phyloP scores from a whole-genome alignment of 1,284 basidiomycete genomes.

The Entoloma clypeatum region DNA sequence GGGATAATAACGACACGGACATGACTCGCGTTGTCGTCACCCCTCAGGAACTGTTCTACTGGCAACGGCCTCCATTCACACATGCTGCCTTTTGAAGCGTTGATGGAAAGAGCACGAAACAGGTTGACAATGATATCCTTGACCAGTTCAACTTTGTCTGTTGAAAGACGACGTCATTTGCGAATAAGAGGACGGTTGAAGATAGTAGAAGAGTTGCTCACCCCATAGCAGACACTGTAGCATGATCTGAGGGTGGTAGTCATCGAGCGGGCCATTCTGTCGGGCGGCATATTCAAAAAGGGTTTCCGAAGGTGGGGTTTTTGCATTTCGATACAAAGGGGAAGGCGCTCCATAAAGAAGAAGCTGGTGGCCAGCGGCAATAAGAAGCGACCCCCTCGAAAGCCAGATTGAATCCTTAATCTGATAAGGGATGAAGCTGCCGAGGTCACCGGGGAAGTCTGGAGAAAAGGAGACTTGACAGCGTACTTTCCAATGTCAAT shows the following conservation, averaged over 20 bases:
- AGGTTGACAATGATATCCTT: constrained; percentile 77
- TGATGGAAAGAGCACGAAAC: constrained; percentile 35
- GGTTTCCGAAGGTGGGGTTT: constrained; percentile 37
- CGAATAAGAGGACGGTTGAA: constrained; percentile 1
- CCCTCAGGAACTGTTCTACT: constrained; percentile 50
- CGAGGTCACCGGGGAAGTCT: constrained; percentile 7
- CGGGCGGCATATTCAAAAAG: constrained; percentile 81
- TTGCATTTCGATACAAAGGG: constrained; percentile 17
- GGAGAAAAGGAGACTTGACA: constrained; percentile 9
- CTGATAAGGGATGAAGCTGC: constrained; percentile 68
- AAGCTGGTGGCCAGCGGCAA: constrained; percentile 77
- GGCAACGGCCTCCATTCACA: constrained; percentile 44
- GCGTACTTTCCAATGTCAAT: constrained; percentile 68
- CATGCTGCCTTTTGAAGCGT: constrained; percentile 11
- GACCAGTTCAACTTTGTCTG: constrained; percentile 81
- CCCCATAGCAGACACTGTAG: constrained; percentile 91
- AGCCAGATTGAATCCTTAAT: constrained; percentile 90
- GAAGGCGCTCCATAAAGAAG: constrained; percentile 58
- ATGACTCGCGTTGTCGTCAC: constrained; percentile 19
- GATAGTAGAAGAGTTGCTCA: constrained; percentile 33
- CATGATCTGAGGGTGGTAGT: constrained; percentile 90
- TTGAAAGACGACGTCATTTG: not conserved
- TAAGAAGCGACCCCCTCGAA: constrained; percentile 70
- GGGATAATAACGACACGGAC: constrained; percentile 16
- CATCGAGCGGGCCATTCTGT: constrained; percentile 79